Percentiles rank a stretch among this genome's conserved stretches.
phyloP scores from a whole-genome alignment of 2,329 filamentous ascomycete species.

The Sporothrix sp. region DNA sequence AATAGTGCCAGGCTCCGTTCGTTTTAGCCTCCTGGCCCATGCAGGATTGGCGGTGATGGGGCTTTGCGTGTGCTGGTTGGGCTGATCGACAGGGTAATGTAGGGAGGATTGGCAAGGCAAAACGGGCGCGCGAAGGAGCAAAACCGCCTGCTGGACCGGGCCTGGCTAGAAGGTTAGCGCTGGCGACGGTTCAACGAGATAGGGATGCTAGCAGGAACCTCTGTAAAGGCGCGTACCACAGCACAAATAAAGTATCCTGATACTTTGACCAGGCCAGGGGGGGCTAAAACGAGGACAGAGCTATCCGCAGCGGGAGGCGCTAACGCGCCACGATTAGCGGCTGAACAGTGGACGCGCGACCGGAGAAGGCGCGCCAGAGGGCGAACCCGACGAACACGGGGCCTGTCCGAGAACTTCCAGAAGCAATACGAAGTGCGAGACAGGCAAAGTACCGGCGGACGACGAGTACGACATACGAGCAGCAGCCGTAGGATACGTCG shows the following conservation, averaged over 20 bases:
- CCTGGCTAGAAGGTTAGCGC: neutral
- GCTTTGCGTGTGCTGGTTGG: too few relatives aligned
- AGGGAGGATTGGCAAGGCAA: neutral
- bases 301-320: conserved; percentile 1
- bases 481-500: too few relatives aligned
- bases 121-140: neutral
- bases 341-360: neutral
- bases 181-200: neutral
- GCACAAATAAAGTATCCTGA: neutral
- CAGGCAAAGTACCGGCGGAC: neutral
- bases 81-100: conserved; percentile 3
- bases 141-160: neutral
- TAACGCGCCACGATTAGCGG: too few relatives aligned
- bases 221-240: neutral
- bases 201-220: neutral
- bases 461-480: too few relatives aligned
- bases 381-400: neutral
- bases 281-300: neutral
- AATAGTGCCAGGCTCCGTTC: neutral
- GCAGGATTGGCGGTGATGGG: too few relatives aligned
- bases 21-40: conserved; percentile 8
- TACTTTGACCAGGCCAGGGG: neutral
- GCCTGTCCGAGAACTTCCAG: too few relatives aligned
- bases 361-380: conserved; percentile 1
- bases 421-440: conserved; percentile 1